These are phyloP conservation scores for Citrus sp. DNA, from an alignment of 345 rosid species.

Conservation along the genomic window DNA sequence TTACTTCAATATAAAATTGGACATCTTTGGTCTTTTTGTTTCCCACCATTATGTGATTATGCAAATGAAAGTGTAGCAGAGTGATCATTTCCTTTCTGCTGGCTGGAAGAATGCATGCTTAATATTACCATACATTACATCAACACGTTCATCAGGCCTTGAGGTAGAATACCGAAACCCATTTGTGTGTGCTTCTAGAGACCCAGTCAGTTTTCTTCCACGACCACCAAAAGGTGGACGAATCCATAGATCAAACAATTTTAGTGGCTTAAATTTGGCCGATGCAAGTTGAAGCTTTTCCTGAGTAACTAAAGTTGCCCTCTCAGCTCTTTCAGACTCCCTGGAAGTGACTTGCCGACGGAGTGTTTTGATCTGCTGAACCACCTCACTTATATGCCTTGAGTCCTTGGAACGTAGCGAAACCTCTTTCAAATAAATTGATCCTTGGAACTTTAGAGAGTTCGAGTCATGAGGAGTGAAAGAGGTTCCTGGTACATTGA, in stretches of 20 bases:
- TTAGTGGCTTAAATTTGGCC: conserved; percentile 45
- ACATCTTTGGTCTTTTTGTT: conserved; percentile 56
- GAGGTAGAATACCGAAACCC: conserved; percentile 49
- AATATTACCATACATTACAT: conserved; percentile 42
- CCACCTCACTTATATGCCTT: conserved; percentile 51
- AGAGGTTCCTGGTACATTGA: conserved; percentile 46
- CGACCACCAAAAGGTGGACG: conserved; percentile 54
- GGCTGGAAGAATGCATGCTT: conserved; percentile 58
- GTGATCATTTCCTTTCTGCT: conserved; percentile 56
- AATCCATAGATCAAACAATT: conserved; percentile 46
- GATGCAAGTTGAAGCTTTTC: conserved; percentile 42
- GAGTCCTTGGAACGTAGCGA: conserved; percentile 52
- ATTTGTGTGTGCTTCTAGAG: conserved; percentile 44
- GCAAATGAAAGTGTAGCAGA: conserved; percentile 49
- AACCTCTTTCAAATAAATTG: conserved; percentile 48
- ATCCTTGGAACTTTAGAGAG: conserved; percentile 37
- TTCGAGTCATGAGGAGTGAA: conserved; percentile 49
- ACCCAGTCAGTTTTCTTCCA: conserved; percentile 48
- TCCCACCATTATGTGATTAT: conserved; percentile 60
- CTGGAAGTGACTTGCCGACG: conserved; percentile 42
- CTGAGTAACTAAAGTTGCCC: conserved; percentile 54
- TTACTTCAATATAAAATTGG: conserved; percentile 49
- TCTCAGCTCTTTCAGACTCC: conserved; percentile 54
- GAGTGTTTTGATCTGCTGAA: conserved; percentile 42
- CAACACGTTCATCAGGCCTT: conserved; percentile 50